Evolutionary conservation across 1,284 basidiomycete genomes (phyloP).

Genomic region (Porodaedalea pini): DNA sequence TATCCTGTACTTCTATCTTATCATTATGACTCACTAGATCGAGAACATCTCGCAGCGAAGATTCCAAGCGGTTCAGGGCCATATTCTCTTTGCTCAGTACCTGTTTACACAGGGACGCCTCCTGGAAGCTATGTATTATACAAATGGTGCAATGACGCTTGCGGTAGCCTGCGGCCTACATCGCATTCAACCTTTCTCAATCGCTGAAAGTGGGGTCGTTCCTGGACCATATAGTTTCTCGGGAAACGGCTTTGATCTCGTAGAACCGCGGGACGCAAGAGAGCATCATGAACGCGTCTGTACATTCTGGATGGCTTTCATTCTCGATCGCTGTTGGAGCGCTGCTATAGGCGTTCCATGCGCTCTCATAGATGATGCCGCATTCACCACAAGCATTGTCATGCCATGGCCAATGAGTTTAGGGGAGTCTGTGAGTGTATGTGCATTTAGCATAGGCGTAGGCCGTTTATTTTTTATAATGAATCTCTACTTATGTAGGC

Average conservation of each 20-base stretch:
- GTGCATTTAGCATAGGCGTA: too few species aligned
- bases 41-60: background rate
- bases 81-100: constrained; percentile 52
- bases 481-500: too few species aligned
- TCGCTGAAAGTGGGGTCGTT: background rate
- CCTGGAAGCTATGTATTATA: constrained; percentile 41
- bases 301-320: constrained; percentile 69
- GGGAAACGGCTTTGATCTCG: background rate
- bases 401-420: constrained; percentile 65
- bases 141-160: constrained; percentile 37
- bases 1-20: too few species aligned
- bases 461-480: too few species aligned
- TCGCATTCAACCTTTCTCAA: constrained; percentile 25
- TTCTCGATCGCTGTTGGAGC: constrained; percentile 61
- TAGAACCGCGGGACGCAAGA: constrained; percentile 36
- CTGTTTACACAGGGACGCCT: constrained; percentile 42
- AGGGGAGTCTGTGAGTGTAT: too few species aligned
- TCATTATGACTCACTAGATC: too few species aligned
- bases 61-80: constrained; percentile 52
- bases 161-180: constrained; percentile 35
- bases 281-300: constrained; percentile 61
- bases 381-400: constrained; percentile 41
- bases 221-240: too few species aligned
- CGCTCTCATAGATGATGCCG: constrained; percentile 41
- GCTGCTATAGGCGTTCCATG: constrained; percentile 52